Conservation (phyloP, 1,139 yeast genomes). For the Saccharomyces hybrid region DNA sequence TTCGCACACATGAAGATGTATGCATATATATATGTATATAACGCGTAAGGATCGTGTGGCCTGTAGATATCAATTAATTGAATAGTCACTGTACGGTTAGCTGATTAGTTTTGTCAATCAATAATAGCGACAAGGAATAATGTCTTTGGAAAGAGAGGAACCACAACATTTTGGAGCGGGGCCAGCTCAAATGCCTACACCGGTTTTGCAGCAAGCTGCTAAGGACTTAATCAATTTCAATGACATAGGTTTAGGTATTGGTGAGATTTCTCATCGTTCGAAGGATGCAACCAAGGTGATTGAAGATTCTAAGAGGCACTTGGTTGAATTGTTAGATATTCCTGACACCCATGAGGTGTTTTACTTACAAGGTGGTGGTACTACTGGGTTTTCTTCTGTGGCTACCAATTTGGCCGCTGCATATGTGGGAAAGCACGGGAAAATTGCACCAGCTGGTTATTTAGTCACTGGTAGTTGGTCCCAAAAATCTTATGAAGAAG, state of each 20-base stretch:
- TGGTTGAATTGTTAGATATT: conserved; percentile 54
- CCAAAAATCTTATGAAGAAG: conserved; percentile 79
- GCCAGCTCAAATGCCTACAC: conserved; percentile 84
- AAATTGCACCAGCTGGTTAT: conserved; percentile 76
- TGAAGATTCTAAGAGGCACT: conserved; percentile 63
- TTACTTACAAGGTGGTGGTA: conserved; percentile 96
- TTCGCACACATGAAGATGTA: no score
- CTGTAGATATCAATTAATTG: background rate
- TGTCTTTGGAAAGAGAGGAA: conserved; percentile 51
- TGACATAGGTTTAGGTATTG: conserved; percentile 71
- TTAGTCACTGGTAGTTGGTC: conserved; percentile 93
- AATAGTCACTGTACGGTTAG: background rate
- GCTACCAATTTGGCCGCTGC: conserved; percentile 78
- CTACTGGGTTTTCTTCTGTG: conserved; percentile 85
- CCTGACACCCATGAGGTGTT: conserved; percentile 93
- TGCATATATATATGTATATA: no score
- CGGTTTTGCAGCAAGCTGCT: conserved; percentile 83
- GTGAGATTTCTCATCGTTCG: conserved; percentile 94
- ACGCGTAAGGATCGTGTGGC: no score
- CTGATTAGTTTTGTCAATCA: background rate
- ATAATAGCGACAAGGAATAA: conserved; percentile 6
- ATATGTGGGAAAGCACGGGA: conserved; percentile 56
- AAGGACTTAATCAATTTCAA: conserved; percentile 66
- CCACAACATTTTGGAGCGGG: conserved; percentile 95
- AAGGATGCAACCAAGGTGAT: conserved; percentile 71